Conservation (phyloP, 352 stramenopile genomes). For the Phytophthora colocasiae region DNA sequence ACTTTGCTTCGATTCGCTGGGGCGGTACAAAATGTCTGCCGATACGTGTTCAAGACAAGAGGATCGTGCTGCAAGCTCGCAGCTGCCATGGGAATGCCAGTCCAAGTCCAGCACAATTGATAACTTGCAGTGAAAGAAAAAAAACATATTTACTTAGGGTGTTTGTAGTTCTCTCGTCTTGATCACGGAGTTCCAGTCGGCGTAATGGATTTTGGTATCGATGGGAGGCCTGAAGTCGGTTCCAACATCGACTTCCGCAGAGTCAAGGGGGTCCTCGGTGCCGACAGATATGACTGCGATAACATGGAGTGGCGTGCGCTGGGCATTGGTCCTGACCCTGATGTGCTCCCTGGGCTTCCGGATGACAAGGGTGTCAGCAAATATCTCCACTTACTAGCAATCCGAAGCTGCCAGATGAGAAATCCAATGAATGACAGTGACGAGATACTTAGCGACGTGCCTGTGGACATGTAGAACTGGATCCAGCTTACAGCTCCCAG, state of each 20-base stretch:
- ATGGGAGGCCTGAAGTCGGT: constrained; percentile 1
- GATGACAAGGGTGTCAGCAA: constrained; percentile 57
- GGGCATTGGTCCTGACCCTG: constrained; percentile 7
- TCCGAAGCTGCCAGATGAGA: constrained; percentile 70
- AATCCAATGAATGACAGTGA: constrained; percentile 56
- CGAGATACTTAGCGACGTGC: constrained; percentile 52
- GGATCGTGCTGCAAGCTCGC: not conserved
- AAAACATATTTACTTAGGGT: constrained; percentile 16
- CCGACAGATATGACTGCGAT: constrained; percentile 30
- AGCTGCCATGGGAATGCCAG: not conserved
- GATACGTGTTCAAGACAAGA: constrained; percentile 1
- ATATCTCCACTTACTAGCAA: constrained; percentile 82
- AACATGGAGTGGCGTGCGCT: constrained; percentile 11
- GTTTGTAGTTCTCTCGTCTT: not conserved
- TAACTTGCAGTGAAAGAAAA: constrained; percentile 17
- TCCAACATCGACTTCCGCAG: constrained; percentile 37
- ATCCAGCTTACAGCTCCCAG: constrained; percentile 69
- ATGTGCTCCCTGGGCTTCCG: constrained; percentile 10
- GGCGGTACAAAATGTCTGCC: not conserved
- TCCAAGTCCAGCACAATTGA: not conserved
- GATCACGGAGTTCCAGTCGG: constrained; percentile 10
- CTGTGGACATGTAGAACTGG: constrained; percentile 65
- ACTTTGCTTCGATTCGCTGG: constrained; percentile 1
- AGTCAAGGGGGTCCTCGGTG: constrained; percentile 20
- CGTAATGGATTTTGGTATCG: constrained; percentile 20